These are phyloP conservation scores for Metschnikowia peoriensis DNA, from an alignment of 805 yeast species.

Conservation along the genomic window DNA sequence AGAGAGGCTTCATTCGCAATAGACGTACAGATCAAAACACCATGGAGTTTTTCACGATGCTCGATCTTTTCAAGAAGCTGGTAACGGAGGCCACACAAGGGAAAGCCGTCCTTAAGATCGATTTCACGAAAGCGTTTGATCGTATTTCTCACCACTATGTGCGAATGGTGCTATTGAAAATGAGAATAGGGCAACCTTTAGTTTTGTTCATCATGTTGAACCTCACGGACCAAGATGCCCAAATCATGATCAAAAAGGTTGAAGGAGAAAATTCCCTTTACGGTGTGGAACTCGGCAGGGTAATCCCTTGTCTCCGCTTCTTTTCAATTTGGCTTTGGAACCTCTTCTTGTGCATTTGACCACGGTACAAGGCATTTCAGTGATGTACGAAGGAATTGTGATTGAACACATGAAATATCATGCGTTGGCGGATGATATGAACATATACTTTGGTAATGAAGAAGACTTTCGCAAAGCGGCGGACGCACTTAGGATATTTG, in stretches of 20 bases:
- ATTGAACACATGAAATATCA: constrained; percentile 2
- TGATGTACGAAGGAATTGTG: background rate
- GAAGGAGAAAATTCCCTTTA: constrained; percentile 1
- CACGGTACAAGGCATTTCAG: background rate
- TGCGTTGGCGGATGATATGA: constrained; percentile 10
- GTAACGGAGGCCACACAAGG: background rate
- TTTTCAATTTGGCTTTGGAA: constrained; percentile 7
- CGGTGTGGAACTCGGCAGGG: constrained; percentile 7
- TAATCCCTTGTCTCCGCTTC: constrained; percentile 6
- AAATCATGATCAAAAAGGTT: constrained; percentile 1
- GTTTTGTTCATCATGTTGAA: constrained; percentile 4
- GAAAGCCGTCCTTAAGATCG: background rate
- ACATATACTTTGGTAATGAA: background rate
- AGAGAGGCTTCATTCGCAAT: constrained; percentile 3
- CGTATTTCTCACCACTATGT: background rate
- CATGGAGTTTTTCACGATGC: constrained; percentile 4
- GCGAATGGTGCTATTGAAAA: background rate
- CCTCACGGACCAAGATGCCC: constrained; percentile 4
- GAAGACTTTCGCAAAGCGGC: constrained; percentile 1
- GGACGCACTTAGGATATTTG: background rate
- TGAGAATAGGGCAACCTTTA: background rate
- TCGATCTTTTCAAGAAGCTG: background rate
- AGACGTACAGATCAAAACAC: constrained; percentile 4
- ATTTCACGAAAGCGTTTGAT: constrained; percentile 5
- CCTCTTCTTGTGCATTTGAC: constrained; percentile 2